A percentile compares a stretch with the other conserved stretches of the same genome.
Conservation (phyloP, 371 early-diverging fungal species). For the Gilbertella persicaria region DNA sequence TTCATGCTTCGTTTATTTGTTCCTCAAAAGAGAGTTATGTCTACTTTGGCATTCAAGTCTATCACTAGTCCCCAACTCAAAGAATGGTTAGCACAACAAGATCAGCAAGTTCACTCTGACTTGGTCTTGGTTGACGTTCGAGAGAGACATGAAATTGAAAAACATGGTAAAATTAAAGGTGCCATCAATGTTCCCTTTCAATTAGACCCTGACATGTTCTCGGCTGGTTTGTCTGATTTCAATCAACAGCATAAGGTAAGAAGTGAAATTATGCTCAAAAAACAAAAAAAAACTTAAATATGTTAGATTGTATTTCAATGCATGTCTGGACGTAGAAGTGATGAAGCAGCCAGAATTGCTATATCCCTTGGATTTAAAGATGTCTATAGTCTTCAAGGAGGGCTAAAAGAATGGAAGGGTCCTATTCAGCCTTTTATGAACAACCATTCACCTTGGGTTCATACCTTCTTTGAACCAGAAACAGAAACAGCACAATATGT, state of each 20-base stretch:
- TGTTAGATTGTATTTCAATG: conserved; percentile 43
- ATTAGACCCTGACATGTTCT: conserved; percentile 13
- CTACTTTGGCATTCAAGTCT: too few species aligned
- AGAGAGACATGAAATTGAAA: conserved; percentile 29
- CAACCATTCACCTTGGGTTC: conserved; percentile 52
- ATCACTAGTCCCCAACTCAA: neutral
- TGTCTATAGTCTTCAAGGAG: conserved; percentile 38
- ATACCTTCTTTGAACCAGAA: conserved; percentile 40
- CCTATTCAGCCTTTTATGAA: conserved; percentile 40
- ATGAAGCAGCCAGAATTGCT: conserved; percentile 30
- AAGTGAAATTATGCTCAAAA: neutral
- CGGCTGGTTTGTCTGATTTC: conserved; percentile 25
- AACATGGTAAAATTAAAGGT: conserved; percentile 26
- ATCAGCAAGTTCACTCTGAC: neutral
- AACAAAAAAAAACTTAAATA: neutral
- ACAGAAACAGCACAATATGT: conserved; percentile 51
- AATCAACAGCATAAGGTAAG: conserved; percentile 25
- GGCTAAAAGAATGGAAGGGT: conserved; percentile 35
- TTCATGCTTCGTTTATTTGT: too few species aligned
- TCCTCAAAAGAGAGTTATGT: too few species aligned
- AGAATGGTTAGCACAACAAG: neutral
- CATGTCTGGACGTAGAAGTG: conserved; percentile 44
- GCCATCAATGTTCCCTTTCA: conserved; percentile 28
- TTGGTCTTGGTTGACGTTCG: conserved; percentile 27
- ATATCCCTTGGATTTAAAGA: conserved; percentile 32